A percentile compares a stretch with the other conserved stretches of the same genome.
Conservation (phyloP, 2,329 filamentous ascomycete species). For the Ciborinia camelliae region DNA sequence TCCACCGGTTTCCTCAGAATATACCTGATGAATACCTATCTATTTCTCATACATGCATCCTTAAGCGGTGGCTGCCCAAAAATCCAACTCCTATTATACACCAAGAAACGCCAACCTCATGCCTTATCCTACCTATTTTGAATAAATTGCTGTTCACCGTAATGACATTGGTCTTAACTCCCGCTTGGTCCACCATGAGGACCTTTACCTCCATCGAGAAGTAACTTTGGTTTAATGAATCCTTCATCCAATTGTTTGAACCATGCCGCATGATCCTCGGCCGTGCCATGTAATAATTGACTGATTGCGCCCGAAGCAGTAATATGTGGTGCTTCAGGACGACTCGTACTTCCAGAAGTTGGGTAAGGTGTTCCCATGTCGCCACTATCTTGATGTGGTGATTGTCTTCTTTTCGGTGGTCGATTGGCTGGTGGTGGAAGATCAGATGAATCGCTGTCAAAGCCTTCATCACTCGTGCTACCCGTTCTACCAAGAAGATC, state of each 20-base stretch:
- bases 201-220: constrained; percentile 64
- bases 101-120: constrained; percentile 14
- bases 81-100: constrained; percentile 13
- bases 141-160: background rate
- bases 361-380: constrained; percentile 33
- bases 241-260: constrained; percentile 94
- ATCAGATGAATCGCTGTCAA: constrained; percentile 64
- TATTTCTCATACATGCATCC: constrained; percentile 1
- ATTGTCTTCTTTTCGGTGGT: constrained; percentile 25
- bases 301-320: constrained; percentile 69
- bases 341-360: constrained; percentile 33
- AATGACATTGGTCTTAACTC: background rate
- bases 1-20: background rate
- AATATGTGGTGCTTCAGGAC: constrained; percentile 45
- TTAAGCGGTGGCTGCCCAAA: background rate
- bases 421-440: constrained; percentile 56
- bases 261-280: constrained; percentile 84
- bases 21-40: background rate
- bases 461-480: constrained; percentile 50
- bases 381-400: constrained; percentile 17
- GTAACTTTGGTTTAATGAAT: constrained; percentile 86
- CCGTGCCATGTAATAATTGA: constrained; percentile 71
- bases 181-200: constrained; percentile 31
- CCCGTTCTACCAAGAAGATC: constrained; percentile 49
- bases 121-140: constrained; percentile 18